Base-by-base conservation (phyloP, 176 grass and related monocot genomes). In the Aegilops longissima region DNA sequence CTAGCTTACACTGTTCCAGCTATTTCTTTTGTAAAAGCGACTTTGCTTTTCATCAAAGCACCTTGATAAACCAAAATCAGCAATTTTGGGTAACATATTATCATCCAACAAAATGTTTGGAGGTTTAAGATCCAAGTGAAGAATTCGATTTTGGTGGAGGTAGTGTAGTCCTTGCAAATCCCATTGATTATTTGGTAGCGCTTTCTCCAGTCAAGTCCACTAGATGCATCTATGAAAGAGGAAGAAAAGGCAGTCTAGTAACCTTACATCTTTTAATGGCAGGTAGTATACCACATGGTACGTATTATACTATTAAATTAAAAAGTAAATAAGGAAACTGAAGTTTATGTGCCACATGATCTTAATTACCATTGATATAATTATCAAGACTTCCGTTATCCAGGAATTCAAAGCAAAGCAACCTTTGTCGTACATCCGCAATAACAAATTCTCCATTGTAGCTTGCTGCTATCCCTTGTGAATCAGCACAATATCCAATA, bases 91-190 rank as follows among this genome's bases (percentile, higher is more conserved):
- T 16, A 73, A 1, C 70, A 73, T 45, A 27, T 47, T 73, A 47
- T 21, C 0, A 45, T 73, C 70, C 18, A 70, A 21, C 18, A 70
- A 70, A 38, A 70, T 70, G 4, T 70, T 70, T 39, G 67, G 33
- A 39, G 70, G 70, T 47, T 73, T 73, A 73, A 73, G 70, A 25
- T 73, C 70, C 38, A 73, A 8, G 12, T 73, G 70, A 14, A 73
- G 2, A 73, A 73, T 7, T 24, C 0, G 9, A 73, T 45, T 40
- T 45, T 73, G 0, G 3, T 47, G 70, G 39, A 73, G 70, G n/a
- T 73, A 25, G 12, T 73, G 35, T 6, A 73, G 1, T 45, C 67
- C 1, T 70, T 20, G 6, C 67, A 70, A 1, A 70, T 70, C 2
- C 67, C 67, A 38, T 36, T 73, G 12, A 73, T 73, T 27, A 73